A percentile compares a stretch with the other conserved stretches of the same genome.
Conservation (phyloP, 148 eudicot genomes). For the Selenicereus undatus region DNA sequence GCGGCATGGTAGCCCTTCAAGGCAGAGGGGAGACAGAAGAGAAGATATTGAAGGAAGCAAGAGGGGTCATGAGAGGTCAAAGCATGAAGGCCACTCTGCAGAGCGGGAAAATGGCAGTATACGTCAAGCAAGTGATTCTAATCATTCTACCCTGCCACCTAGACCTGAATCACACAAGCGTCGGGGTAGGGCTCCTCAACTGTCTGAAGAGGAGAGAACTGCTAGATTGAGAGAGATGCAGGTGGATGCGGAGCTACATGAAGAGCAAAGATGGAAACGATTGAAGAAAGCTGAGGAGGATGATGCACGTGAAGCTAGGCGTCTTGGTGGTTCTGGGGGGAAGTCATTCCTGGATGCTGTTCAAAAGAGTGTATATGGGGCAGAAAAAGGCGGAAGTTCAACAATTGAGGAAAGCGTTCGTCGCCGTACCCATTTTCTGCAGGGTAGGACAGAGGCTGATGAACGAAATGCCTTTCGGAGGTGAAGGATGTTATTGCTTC, state of each 20-base stretch:
- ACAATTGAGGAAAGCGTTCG: slow-evolving; percentile 93
- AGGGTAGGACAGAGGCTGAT: slow-evolving; percentile 53
- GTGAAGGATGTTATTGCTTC: slow-evolving; percentile 14
- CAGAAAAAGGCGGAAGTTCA: slow-evolving; percentile 87
- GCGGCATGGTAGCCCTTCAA: slow-evolving; percentile 12
- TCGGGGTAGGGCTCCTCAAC: slow-evolving; percentile 42
- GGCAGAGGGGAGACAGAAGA: slow-evolving; percentile 13
- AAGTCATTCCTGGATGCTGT: slow-evolving; percentile 68
- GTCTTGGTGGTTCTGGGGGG: slow-evolving; percentile 31
- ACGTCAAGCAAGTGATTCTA: slow-evolving; percentile 18
- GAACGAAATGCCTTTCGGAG: slow-evolving; percentile 90
- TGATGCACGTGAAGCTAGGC: slow-evolving; percentile 69
- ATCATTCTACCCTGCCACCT: slow-evolving; percentile 26
- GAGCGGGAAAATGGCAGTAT: slow-evolving; percentile 21
- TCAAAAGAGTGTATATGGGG: slow-evolving; percentile 77
- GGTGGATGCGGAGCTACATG: slow-evolving; percentile 85
- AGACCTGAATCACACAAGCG: slow-evolving; percentile 40
- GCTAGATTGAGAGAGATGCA: slow-evolving; percentile 83
- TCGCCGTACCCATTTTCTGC: slow-evolving; percentile 74
- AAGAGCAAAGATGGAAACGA: slow-evolving; percentile 86
- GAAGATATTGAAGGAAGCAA: slow-evolving; percentile 16
- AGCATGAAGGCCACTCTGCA: slow-evolving; percentile 20
- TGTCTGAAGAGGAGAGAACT: slow-evolving; percentile 90
- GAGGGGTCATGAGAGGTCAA: slow-evolving; percentile 28
- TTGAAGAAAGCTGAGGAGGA: slow-evolving; percentile 78